Conservation (phyloP, 495 filamentous ascomycete genomes). For the Amorphotheca resinae region DNA sequence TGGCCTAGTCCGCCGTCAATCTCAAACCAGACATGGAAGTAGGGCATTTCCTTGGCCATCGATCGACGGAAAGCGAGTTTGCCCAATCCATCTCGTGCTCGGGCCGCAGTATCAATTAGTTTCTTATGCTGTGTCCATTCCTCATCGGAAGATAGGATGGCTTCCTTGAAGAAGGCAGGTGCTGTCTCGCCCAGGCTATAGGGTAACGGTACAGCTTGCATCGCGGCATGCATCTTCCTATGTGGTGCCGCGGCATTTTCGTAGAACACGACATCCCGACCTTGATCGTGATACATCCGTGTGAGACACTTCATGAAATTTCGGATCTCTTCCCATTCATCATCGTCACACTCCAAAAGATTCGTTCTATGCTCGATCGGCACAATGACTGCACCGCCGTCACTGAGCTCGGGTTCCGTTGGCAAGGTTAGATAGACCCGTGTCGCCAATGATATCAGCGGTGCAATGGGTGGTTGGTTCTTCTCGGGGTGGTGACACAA, state of each 20-base stretch:
- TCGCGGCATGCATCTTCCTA: conserved; percentile 68
- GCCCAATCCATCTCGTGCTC: conserved; percentile 54
- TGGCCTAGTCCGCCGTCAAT: conserved; percentile 89
- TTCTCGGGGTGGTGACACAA: conserved; percentile 90
- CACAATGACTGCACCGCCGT: conserved; percentile 74
- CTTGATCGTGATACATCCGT: conserved; percentile 83
- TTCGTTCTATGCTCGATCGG: conserved; percentile 84
- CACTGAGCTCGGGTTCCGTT: conserved; percentile 75
- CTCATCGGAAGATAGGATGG: conserved; percentile 74
- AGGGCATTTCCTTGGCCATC: conserved; percentile 93
- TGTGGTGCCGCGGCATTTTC: conserved; percentile 84
- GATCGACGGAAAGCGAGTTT: conserved; percentile 70
- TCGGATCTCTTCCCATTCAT: conserved; percentile 97
- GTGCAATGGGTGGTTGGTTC: conserved; percentile 70
- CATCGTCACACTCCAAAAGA: conserved; percentile 92
- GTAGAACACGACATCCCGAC: conserved; percentile 88
- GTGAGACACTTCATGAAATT: conserved; percentile 98
- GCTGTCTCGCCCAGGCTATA: conserved; percentile 78
- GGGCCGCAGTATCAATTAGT: conserved; percentile 75
- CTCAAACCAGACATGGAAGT: conserved; percentile 95
- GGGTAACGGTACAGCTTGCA: conserved; percentile 79
- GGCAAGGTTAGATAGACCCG: conserved; percentile 81
- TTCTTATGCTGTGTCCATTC: conserved; percentile 96
- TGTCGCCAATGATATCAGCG: conserved; percentile 80
- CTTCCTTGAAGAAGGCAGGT: conserved; percentile 91